phyloP scores from a whole-genome alignment of 148 eudicot genomes.

The Rhododendron kiyosumense region DNA sequence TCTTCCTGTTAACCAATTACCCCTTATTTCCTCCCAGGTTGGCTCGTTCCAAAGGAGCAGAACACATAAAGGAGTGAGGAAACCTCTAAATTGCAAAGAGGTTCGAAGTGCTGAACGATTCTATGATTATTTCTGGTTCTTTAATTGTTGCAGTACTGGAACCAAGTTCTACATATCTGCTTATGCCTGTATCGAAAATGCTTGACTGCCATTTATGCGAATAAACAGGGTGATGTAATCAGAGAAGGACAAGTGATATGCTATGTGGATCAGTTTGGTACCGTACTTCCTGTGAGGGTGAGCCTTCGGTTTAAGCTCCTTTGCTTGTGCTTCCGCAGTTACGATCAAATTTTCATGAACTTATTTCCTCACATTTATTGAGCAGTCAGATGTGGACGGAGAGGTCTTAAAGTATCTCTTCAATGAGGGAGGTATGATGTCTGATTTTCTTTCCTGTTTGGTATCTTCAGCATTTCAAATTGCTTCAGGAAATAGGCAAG shows the following conservation, averaged over 20 bases:
- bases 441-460: not conserved
- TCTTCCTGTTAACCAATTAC: not conserved
- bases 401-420: constrained; percentile 72
- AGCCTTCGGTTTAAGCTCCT: constrained; percentile 17
- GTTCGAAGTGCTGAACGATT: constrained; percentile 21
- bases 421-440: constrained; percentile 62
- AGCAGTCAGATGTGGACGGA: constrained; percentile 86
- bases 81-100: constrained; percentile 74
- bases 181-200: not conserved
- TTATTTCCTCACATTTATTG: constrained; percentile 9
- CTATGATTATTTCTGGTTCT: not conserved
- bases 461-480: not conserved
- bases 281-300: constrained; percentile 77
- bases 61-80: constrained; percentile 69
- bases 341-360: constrained; percentile 2
- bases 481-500: not conserved
- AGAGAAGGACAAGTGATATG: constrained; percentile 87
- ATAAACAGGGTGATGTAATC: constrained; percentile 71
- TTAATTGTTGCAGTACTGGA: not conserved
- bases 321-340: not conserved
- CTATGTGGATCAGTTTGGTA: constrained; percentile 81
- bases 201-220: not conserved
- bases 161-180: not conserved
- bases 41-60: constrained; percentile 75
- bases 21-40: constrained; percentile 39